Evolutionary conservation across 2,329 filamentous ascomycete genomes (phyloP), one percentile per base, ranked within the genome.

Genomic region (Kalmusia sp.): DNA sequence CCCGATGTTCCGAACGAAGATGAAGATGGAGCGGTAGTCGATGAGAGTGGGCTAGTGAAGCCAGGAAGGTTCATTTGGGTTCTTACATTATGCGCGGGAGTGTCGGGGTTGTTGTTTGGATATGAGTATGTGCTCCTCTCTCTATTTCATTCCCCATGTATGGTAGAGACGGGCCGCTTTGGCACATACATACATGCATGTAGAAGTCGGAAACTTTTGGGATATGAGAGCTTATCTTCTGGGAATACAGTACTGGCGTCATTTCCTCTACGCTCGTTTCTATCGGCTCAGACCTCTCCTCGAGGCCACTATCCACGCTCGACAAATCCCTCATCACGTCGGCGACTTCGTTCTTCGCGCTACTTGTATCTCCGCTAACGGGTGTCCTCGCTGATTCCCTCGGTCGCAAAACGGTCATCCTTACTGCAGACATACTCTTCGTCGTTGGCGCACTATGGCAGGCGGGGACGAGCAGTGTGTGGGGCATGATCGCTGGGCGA

Each of bases 321-420:
- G 83, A 87, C 65, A 85, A 87, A 63, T 80, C 79, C 51, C 70
- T 86, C 3, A 83, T 87, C 30, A 86, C 84, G 0, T 83, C 82
- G 6, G 80, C 76, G 51, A 86, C 84, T 0, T 83, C 81, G 30
- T 71, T 86, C 28, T 81, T 84, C 60, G 84, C 84, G 1, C 76
- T 87, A 5, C 61, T 86, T 27, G 81, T 80, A 2, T 83, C 81
- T 37, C 83, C 84, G 0, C 60, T 84, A 15, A 80, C 82, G 1
- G 82, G 82, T 4, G 58, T 83, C 8, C 64, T 85, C 55, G 83
- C 92, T 0, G 95, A 98, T 72, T 78, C 75, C 37, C 85, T 90
- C 57, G 95, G 93, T 17, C 85, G 93, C 51, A 97, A 96, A 69
- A 89, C 89, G 1, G 84, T 89, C 33, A 91, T 98, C 54, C 80